These are phyloP conservation scores for Corchorus olitorius DNA, from an alignment of 345 rosid species.

Conservation along the genomic window DNA sequence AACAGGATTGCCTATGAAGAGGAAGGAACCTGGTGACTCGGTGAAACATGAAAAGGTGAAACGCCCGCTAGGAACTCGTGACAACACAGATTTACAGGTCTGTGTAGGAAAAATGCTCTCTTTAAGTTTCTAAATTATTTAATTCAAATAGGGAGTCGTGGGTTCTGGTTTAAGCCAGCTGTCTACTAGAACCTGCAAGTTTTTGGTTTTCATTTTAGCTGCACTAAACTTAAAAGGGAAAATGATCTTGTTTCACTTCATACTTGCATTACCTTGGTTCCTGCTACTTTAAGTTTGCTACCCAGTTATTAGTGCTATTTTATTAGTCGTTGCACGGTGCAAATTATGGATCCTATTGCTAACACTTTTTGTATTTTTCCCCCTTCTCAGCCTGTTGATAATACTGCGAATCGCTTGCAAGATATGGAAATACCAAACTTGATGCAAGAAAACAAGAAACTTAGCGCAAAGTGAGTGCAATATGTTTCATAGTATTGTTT, in stretches of 20 bases:
- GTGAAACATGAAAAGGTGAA: slow-evolving; percentile 36
- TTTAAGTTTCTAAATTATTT: neutral
- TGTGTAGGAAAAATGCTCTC: slow-evolving; percentile 21
- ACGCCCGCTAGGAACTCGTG: slow-evolving; percentile 34
- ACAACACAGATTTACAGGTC: slow-evolving; percentile 43
- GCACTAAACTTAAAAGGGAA: neutral
- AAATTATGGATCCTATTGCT: neutral
- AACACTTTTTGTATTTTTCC: neutral
- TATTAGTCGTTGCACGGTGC: neutral
- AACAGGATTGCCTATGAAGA: slow-evolving; percentile 52
- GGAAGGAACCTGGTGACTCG: slow-evolving; percentile 49
- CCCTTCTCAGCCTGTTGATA: slow-evolving; percentile 30
- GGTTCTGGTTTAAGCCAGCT: neutral
- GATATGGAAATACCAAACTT: slow-evolving; percentile 42
- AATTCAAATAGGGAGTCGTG: neutral
- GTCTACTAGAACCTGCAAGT: neutral
- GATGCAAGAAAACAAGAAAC: slow-evolving; percentile 70
- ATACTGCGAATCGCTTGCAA: slow-evolving; percentile 28
- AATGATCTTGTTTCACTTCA: neutral
- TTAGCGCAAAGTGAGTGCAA: slow-evolving; percentile 57
- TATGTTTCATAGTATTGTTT: neutral
- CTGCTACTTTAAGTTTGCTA: neutral
- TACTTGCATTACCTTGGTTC: neutral
- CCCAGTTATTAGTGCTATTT: neutral
- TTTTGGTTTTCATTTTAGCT: neutral